Base-by-base conservation (phyloP, 371 early-diverging fungal species). In the Syncephalastrum monosporum region DNA sequence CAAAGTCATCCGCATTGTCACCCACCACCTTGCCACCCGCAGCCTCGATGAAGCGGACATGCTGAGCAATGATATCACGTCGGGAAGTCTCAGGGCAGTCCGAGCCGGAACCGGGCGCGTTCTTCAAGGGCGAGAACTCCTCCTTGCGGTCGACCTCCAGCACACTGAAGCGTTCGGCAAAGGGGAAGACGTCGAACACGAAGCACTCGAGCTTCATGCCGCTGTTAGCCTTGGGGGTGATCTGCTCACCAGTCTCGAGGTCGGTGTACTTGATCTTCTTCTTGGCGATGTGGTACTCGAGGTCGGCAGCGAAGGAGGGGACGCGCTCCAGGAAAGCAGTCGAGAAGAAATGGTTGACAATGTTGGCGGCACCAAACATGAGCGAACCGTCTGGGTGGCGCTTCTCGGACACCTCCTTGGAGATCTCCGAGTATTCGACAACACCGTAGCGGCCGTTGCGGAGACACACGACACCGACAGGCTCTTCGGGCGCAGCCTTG, bases 121-220 rank as follows among this genome's bases (percentile, higher is more conserved):
- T 98, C 86, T 98, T 98, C 19, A 97, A 77, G n/a, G 98, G 98
- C 38, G 95, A 93, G 72, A 98, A 98, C 71, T 98, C 96, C 42
- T 97, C 96, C 46, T 83, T 80, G 60, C 98, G 91, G 52, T 87
- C 89, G 27, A 91, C 91, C 71, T 96, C 95, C 33, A 96, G 82
- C 29, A 97, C 96, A 29, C 95, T 94, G 80, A 97, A 81, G 52
- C 81, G 59, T 58, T 91, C 71, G 17, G 91, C 87, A 67, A 83
- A 92, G 44, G 97, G 96, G 81, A 98, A 92, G 16, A 97, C 96
- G 69, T 96, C 97, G 81, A 96, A 96, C 46, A 96, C 92, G 69
- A 96, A 96, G 74, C 91, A 85, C 79, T 98, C 98, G 46, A 98
- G 85, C 79, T 98, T 98, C 84, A 97, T 94, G 47, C 97, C 98